Percentiles rank a stretch among this genome's conserved stretches.
Conservation (phyloP, 176 grass and related monocot genomes). For the Panicum miliaceum region DNA sequence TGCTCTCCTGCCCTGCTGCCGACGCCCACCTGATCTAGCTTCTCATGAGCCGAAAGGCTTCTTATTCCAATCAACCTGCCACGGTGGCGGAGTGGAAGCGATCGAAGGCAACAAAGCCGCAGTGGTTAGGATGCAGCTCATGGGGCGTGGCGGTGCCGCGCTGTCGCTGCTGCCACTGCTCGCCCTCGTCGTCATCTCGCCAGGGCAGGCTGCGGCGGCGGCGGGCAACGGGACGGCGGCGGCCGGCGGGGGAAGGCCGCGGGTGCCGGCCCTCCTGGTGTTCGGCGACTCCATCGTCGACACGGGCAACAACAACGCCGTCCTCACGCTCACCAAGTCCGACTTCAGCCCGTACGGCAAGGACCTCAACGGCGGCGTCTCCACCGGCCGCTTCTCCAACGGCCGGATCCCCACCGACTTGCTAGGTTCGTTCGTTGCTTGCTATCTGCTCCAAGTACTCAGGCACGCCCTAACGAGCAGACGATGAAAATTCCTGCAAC, state of each 20-base stretch:
- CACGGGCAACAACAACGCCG: conserved; percentile 66
- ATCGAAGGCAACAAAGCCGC: background rate
- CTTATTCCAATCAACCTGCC: background rate
- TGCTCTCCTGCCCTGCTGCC: background rate
- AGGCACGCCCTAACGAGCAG: background rate
- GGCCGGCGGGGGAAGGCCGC: background rate
- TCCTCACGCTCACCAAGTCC: conserved; percentile 46
- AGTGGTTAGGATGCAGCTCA: conserved; percentile 25
- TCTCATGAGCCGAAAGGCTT: background rate
- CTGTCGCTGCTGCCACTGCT: background rate
- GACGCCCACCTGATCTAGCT: conserved; percentile 6
- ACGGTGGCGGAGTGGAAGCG: background rate
- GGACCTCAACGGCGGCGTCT: conserved; percentile 53
- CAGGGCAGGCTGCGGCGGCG: conserved; percentile 6
- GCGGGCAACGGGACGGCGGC: background rate
- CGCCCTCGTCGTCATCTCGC: background rate
- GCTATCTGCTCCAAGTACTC: background rate
- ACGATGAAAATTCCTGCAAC: background rate
- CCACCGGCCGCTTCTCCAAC: conserved; percentile 70
- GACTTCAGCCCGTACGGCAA: conserved; percentile 59
- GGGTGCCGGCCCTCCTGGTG: conserved; percentile 55
- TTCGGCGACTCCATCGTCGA: conserved; percentile 76
- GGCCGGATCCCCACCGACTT: conserved; percentile 56
- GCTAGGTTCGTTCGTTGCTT: conserved; percentile 42
- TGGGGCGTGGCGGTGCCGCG: background rate